Base-by-base conservation (phyloP, 2,329 filamentous ascomycete genomes). In the Pestalotiopsis sp. region DNA sequence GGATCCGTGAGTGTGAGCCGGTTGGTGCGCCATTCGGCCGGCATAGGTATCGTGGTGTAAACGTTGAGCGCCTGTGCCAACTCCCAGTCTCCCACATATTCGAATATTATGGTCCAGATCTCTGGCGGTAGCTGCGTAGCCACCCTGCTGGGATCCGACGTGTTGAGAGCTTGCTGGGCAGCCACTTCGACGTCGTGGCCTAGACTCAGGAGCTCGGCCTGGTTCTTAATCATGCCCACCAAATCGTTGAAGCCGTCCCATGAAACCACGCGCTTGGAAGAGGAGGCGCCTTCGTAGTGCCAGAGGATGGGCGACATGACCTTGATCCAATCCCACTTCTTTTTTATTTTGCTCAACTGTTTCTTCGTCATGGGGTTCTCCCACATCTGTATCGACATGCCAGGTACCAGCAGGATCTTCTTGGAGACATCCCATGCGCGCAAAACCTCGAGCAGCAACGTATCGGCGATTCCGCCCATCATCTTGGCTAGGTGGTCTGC, bases 361-460 rank as follows among this genome's bases (percentile, higher is more conserved):
- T 94, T 92, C 82, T 93, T 93, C 17, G 94, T 97, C 82, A 95
- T 91, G 2, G 94, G 94, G 75, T 96, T 94, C 77, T 95, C 90
- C 94, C 94, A 97, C 90, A 95, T 94, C 70, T 92, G 87, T 1
- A 89, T 90, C 41, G 93, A 95, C 94, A 98, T 97, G 72, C 93
- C 94, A 0, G 95, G 94, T 6, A 97, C 91, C 68, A 98, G 83
- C 63, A 97, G 82, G 38, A 97, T 92, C 74, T 91, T 92, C 81
- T 97, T 97, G 6, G 91, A 91, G 0, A 92, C 90, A 74, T 97
- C 91, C 95, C 95, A 98, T 68, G 93, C 92, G 66, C 95, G 89
- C 63, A 98, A 79, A 1, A 97, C 89, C 74, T 95, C 92, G 66
- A 97, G 85, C 7, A 97, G 85, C 67, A 97, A 85, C 38, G 91